Evolutionary conservation across 805 yeast genomes (phyloP), one percentile per base, ranked within the genome.

Genomic region (Metschnikowia kunwiensis): DNA sequence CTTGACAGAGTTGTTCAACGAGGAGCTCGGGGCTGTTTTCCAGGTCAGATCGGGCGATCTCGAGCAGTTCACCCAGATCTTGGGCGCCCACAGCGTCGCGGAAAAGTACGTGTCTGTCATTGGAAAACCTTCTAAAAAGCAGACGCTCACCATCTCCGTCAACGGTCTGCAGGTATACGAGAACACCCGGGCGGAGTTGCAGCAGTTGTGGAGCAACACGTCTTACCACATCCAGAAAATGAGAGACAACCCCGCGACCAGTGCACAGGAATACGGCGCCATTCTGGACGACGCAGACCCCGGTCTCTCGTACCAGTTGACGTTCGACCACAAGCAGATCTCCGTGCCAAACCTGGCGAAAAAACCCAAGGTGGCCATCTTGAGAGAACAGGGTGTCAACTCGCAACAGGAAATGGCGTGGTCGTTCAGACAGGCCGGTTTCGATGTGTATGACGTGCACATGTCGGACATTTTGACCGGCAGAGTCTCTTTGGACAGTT

Each of bases 321-420:
- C 95, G 3, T 93, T 70, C 54, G 72, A 77, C 38, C 82, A 82
- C 29, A 43, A 75, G 42, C 73, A 73, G 40, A 55, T 78, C 32
- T 58, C 61, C 14, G 52, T 71, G 9, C 59, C 70, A 49, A 57
- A 10, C 40, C 30, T 27, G 11, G 41, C 60, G 16, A 49, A 62
- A 7, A 78, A 70, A 55, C 98, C 98, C 33, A 83, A 79, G 63
- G 97, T 93, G 48, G 98, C 97, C 26, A 88, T 93, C 38, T 72
- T 93, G 54, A 84, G 98, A 68, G 98, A 93, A 61, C 98, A 93
- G 68, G 98, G 98, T 68, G 96, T 93, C 38, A 93, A 93, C 61
- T 95, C 97, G 23, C 96, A 91, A 60, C 86, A 84, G 73, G 98
- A 93, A 68, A 89, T 93, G 97, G 97, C 97, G 2, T 89, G 94